A percentile compares a stretch with the other conserved stretches of the same genome.
phyloP scores from a whole-genome alignment of 768 basidiomycete species.

The Mycena sanguinolenta region DNA sequence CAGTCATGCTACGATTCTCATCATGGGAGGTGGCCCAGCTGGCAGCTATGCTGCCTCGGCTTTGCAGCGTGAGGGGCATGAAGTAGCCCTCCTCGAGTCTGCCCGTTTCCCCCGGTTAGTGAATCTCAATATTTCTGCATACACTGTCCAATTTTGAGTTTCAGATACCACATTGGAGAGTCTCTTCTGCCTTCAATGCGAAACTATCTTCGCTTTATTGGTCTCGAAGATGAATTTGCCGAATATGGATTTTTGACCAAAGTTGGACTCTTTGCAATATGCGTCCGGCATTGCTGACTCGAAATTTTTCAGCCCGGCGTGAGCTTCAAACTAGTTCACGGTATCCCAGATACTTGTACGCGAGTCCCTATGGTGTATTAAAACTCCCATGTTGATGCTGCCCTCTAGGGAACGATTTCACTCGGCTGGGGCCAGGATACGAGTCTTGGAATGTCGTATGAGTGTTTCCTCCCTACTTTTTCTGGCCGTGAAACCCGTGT shows the following conservation, averaged over 20 bases:
- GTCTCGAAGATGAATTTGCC: constrained; percentile 64
- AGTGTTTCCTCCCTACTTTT: no score
- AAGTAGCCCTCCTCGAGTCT: constrained; percentile 67
- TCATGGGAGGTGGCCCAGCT: constrained; percentile 64
- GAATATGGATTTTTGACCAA: constrained; percentile 65
- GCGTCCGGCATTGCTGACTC: constrained; percentile 26
- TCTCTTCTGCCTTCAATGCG: constrained; percentile 71
- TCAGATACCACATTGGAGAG: constrained; percentile 73
- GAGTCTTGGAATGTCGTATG: no score
- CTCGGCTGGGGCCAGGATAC: no score
- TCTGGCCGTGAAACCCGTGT: background rate
- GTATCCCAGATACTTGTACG: no score
- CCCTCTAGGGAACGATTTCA: constrained; percentile 71
- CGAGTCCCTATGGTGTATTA: no score
- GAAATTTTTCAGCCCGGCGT: constrained; percentile 74
- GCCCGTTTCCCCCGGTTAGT: constrained; percentile 69
- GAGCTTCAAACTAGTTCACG: constrained; percentile 71
- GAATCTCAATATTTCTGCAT: no score
- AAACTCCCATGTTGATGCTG: no score
- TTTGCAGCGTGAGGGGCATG: constrained; percentile 67
- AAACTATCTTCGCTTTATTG: constrained; percentile 72
- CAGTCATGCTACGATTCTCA: no score
- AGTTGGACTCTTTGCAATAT: constrained; percentile 45
- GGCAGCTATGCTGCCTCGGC: constrained; percentile 70
- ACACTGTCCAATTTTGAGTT: no score